Evolutionary conservation across 2,329 filamentous ascomycete species (phyloP), one percentile per base, ranked within the genome.

Genomic region (Cladosporium sp.): DNA sequence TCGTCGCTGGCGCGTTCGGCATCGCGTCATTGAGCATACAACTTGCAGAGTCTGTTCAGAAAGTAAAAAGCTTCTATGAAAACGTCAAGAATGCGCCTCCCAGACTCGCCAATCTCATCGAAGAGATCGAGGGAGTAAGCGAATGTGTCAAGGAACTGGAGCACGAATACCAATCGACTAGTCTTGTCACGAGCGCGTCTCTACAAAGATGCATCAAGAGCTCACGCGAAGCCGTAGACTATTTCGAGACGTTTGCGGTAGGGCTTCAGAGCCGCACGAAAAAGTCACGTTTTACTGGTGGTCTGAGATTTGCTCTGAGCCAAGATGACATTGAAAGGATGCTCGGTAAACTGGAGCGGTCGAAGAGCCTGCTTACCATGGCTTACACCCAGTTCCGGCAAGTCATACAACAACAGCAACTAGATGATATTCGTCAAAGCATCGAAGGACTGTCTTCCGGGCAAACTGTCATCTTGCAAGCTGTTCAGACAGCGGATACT

Each of bases 331-430:
- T 34, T 17, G 32, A 34, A 29, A 3, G n/a, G 5, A 43, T 43
- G 41, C 17, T 43, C 24, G 41, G 32, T 9, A 27, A 20, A 12
- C 41, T 43, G 41, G 41, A 43, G 17, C 41, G 41, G 41, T 20
- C 41, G 2, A 43, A 43, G 17, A 32, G 24, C 8, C 32, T 29
- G 11, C 29, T 43, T 3, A n/a, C 9, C 2, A n/a, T 43, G 27
- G 41, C 41, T 3, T 43, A 43, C 29, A 43, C 17, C 6, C 27
- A 32, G 11, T 43, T 20, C 15, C 41, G 32, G 13, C 41, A 43
- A 43, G n/a, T 27, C 2, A 17, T 42, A 24, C 40, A 42, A n/a
- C n/a, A 30, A n/a, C 40, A 42, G 22, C 22, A 27, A 9, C 9
- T 5, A 4, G 22, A 27, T 27, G 22, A 4, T 27, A 27, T 27